Evolutionary conservation across 2,329 filamentous ascomycete species (phyloP).

Genomic region (Thielaviopsis ethacetica): DNA sequence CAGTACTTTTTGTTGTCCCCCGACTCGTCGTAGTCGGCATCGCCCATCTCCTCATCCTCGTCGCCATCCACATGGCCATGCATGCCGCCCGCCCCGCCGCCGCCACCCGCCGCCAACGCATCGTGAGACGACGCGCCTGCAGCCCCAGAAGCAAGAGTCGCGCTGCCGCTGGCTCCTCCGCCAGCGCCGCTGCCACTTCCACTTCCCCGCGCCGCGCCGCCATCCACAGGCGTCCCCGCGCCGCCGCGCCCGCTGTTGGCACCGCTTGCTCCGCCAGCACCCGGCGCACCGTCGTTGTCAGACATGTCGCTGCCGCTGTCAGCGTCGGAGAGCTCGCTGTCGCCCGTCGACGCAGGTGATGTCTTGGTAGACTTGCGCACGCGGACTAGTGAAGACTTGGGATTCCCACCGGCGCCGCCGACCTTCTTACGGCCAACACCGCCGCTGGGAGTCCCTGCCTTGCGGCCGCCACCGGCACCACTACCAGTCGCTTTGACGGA

Average conservation of each 20-base stretch:
- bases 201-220: background rate
- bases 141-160: background rate
- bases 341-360: constrained; percentile 45
- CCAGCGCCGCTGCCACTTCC: constrained; percentile 15
- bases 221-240: constrained; percentile 3
- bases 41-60: constrained; percentile 38
- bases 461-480: constrained; percentile 25
- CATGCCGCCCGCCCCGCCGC: constrained; percentile 16
- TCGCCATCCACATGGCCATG: constrained; percentile 24
- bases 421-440: constrained; percentile 30
- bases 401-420: constrained; percentile 18
- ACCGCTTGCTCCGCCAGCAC: constrained; percentile 25
- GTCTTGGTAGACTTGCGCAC: constrained; percentile 44
- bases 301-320: constrained; percentile 38
- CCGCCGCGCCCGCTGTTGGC: constrained; percentile 19
- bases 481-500: constrained; percentile 28
- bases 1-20: constrained; percentile 71
- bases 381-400: constrained; percentile 45
- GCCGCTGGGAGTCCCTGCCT: constrained; percentile 28
- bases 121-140: background rate
- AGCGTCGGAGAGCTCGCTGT: constrained; percentile 49
- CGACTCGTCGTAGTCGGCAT: constrained; percentile 50
- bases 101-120: background rate
- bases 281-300: constrained; percentile 21
- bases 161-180: background rate